Evolutionary conservation across 139 green algal species (phyloP).

Genomic region (Volvox reticuliferus): DNA sequence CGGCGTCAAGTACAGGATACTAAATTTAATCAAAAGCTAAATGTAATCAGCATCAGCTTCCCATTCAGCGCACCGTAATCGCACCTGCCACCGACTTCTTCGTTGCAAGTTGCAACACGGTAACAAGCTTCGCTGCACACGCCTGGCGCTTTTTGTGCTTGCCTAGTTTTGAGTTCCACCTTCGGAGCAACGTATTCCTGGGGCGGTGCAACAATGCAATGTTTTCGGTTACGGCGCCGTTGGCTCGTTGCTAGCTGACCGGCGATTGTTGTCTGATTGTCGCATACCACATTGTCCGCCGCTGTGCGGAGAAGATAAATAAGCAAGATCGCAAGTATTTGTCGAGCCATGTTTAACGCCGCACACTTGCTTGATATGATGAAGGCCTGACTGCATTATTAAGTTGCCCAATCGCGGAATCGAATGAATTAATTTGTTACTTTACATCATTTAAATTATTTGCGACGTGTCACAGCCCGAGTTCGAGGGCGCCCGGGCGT

Average conservation of each 20-base stretch:
- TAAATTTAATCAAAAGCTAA: no score
- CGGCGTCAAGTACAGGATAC: no score
- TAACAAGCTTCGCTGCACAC: conserved; percentile 22
- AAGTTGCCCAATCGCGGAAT: no score
- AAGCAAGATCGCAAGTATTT: neutral
- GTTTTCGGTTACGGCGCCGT: neutral
- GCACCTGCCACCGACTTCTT: conserved; percentile 27
- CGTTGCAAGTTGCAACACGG: conserved; percentile 15
- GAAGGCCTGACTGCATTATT: no score
- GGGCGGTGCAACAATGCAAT: neutral
- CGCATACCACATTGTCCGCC: neutral
- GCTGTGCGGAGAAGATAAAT: neutral
- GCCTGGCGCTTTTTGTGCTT: neutral
- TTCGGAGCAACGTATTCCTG: neutral
- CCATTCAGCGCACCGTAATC: neutral
- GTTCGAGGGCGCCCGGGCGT: no score
- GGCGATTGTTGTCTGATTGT: neutral
- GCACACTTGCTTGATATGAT: no score
- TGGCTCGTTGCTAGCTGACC: neutral
- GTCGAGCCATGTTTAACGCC: neutral
- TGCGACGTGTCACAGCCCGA: no score
- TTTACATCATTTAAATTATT: no score
- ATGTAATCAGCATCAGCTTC: neutral
- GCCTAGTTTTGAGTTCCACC: neutral
- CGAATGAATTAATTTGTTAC: no score